Evolutionary conservation across 1,284 basidiomycete species (phyloP).

Genomic region (Moesziomyces sp.): DNA sequence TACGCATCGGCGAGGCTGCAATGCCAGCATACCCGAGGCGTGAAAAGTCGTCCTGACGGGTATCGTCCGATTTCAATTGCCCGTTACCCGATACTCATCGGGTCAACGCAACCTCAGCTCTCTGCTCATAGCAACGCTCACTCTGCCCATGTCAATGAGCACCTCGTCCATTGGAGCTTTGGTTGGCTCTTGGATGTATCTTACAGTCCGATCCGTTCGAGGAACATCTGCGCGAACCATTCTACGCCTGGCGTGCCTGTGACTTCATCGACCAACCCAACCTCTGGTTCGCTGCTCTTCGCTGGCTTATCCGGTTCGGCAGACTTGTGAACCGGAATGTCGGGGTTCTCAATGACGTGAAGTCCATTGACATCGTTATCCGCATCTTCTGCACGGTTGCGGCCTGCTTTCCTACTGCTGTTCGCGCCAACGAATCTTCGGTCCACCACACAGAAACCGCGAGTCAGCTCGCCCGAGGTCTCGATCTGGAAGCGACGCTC

Average conservation of each 20-base stretch:
- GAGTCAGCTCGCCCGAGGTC: constrained; percentile 54
- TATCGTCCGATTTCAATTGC: neutral
- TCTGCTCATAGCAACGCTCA: neutral
- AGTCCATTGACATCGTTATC: constrained; percentile 6
- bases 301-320: neutral
- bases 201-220: constrained; percentile 41
- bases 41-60: neutral
- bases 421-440: constrained; percentile 30
- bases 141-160: too few relatives aligned
- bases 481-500: constrained; percentile 57
- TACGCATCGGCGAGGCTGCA: constrained; percentile 8
- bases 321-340: constrained; percentile 15
- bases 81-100: neutral
- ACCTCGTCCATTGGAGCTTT: too few relatives aligned
- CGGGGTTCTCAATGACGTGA: constrained; percentile 31
- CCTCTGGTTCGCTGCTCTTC: constrained; percentile 12
- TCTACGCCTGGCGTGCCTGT: constrained; percentile 47
- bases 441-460: constrained; percentile 64
- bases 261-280: constrained; percentile 48
- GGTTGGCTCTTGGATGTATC: too few relatives aligned
- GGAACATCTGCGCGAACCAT: constrained; percentile 56
- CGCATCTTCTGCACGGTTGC: constrained; percentile 38
- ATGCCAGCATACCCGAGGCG: constrained; percentile 1
- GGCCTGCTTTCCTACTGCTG: constrained; percentile 43
- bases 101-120: neutral